Conservation (phyloP, 305 asterid species). For the Fraxinus sp. region DNA sequence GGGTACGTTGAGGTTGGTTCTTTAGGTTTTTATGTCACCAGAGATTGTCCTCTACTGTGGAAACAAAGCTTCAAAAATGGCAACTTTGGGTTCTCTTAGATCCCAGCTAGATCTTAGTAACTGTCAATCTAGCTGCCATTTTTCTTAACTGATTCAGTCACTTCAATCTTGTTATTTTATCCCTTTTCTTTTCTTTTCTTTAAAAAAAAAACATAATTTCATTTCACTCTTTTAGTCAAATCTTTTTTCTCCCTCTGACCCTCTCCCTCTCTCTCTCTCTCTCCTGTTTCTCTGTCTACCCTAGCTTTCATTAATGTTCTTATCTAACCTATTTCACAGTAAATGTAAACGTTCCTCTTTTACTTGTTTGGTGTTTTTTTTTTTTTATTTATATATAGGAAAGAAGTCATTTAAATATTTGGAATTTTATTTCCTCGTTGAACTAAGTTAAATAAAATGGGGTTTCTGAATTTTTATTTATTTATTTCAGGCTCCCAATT, state of each 20-base stretch:
- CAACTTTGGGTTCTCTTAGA: slow-evolving; percentile 23
- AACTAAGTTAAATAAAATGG: not conserved
- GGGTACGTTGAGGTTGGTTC: slow-evolving; percentile 20
- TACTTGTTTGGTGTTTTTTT: not conserved
- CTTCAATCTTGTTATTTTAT: slow-evolving; percentile 44
- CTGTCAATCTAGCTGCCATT: slow-evolving; percentile 36
- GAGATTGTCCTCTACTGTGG: slow-evolving; percentile 53
- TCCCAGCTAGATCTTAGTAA: slow-evolving; percentile 26
- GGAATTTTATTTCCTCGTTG: not conserved
- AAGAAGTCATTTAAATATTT: not conserved
- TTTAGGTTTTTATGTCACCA: slow-evolving; percentile 22
- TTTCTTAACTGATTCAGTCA: slow-evolving; percentile 57
- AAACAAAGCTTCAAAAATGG: slow-evolving; percentile 35
- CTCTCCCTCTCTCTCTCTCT: not conserved
- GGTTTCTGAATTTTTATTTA: not conserved
- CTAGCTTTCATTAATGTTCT: not conserved
- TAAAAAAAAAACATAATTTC: slow-evolving; percentile 29
- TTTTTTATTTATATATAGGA: not conserved
- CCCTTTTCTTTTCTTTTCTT: slow-evolving; percentile 6
- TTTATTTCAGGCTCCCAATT: slow-evolving; percentile 45
- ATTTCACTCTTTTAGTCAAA: slow-evolving; percentile 5
- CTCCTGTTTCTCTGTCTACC: not conserved
- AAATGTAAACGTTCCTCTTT: not conserved
- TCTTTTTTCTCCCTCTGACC: not conserved
- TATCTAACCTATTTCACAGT: not conserved